A percentile compares a stretch with the other conserved stretches of the same genome.
Conservation (phyloP, 2,329 filamentous ascomycete genomes). For the Trichophyton rubrum region DNA sequence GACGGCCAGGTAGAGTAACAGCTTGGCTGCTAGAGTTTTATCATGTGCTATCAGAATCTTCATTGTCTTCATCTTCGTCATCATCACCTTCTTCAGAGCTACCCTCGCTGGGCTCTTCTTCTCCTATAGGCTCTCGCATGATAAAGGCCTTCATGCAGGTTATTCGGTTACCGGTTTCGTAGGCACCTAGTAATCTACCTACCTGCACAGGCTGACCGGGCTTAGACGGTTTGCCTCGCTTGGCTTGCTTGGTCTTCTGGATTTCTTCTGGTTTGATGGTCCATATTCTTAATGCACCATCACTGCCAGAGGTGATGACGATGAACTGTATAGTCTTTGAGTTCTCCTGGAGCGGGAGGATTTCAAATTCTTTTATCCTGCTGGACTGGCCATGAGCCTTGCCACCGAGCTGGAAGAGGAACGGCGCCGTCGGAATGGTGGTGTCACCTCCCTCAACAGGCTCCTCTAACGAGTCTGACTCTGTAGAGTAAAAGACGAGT, state of each 20-base stretch:
- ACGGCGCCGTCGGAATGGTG: slow-evolving; percentile 45
- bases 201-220: slow-evolving; percentile 27
- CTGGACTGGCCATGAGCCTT: slow-evolving; percentile 51
- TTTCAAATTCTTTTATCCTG: slow-evolving; percentile 79
- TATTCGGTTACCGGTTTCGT: slow-evolving; percentile 77
- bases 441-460: slow-evolving; percentile 35
- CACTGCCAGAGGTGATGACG: slow-evolving; percentile 66
- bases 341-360: slow-evolving; percentile 39
- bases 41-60: neutral
- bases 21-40: neutral
- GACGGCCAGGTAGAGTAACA: neutral
- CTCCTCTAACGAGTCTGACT: slow-evolving; percentile 17
- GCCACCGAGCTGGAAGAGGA: slow-evolving; percentile 69
- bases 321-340: slow-evolving; percentile 35
- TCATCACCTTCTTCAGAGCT: slow-evolving; percentile 19
- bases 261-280: slow-evolving; percentile 35
- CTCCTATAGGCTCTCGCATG: slow-evolving; percentile 53
- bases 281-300: slow-evolving; percentile 76
- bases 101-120: slow-evolving; percentile 16
- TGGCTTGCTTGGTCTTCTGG: slow-evolving; percentile 9
- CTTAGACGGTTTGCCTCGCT: slow-evolving; percentile 11
- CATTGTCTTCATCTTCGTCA: slow-evolving; percentile 6
- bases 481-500: slow-evolving; percentile 56
- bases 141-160: slow-evolving; percentile 79
- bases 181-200: slow-evolving; percentile 59